Evolutionary conservation across 129 eudicot species (phyloP).

Genomic region (Arctium lappa): DNA sequence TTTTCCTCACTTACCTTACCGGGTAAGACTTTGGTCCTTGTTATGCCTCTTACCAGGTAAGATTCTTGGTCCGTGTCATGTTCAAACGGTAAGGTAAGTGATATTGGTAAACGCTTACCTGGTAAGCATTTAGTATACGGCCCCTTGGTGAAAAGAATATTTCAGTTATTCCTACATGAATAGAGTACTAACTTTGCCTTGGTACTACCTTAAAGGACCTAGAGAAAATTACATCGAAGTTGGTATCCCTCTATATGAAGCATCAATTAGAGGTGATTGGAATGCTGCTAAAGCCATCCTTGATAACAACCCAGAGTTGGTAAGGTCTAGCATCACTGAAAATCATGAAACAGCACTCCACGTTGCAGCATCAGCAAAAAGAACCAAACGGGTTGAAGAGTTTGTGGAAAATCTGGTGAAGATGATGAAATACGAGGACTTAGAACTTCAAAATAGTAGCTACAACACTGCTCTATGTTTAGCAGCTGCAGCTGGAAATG

Average conservation of each 20-base stretch:
- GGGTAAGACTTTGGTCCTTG: too few relatives aligned
- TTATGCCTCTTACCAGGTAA: too few relatives aligned
- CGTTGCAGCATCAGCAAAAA: slow-evolving; percentile 39
- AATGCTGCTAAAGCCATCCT: slow-evolving; percentile 34
- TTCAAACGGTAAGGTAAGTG: too few relatives aligned
- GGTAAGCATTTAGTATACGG: too few relatives aligned
- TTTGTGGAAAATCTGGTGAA: slow-evolving; percentile 39
- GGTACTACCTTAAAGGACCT: slow-evolving; percentile 17
- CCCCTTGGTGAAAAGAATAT: not conserved
- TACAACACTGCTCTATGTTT: slow-evolving; percentile 53
- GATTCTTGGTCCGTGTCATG: too few relatives aligned
- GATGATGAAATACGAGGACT: slow-evolving; percentile 13
- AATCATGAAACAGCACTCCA: slow-evolving; percentile 51
- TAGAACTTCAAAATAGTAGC: slow-evolving; percentile 28
- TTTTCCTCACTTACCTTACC: too few relatives aligned
- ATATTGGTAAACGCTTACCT: too few relatives aligned
- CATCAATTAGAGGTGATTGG: slow-evolving; percentile 43
- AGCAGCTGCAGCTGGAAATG: slow-evolving; percentile 47
- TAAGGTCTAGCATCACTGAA: slow-evolving; percentile 31
- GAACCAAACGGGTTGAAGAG: slow-evolving; percentile 3
- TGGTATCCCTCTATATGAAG: slow-evolving; percentile 35
- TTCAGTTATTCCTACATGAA: not conserved
- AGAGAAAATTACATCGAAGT: slow-evolving; percentile 19
- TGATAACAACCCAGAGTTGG: not conserved
- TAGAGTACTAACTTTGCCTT: not conserved